These are phyloP conservation scores for Mucor irregularis DNA, from an alignment of 371 early-diverging fungal genomes.

Conservation along the genomic window DNA sequence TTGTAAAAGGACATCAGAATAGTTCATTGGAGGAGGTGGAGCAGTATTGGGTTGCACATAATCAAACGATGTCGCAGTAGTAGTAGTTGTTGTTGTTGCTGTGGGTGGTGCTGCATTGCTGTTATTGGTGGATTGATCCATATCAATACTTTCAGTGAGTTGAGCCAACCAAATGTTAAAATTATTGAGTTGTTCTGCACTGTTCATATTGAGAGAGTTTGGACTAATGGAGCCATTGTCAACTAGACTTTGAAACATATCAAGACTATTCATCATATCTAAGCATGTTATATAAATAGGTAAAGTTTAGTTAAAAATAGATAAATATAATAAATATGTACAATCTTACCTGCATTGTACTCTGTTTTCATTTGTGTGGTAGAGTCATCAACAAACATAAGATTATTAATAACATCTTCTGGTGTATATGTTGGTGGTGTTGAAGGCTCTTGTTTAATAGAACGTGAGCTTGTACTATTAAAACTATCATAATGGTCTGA, in stretches of 20 bases:
- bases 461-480: constrained; percentile 4
- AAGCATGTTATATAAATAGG: neutral
- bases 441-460: constrained; percentile 23
- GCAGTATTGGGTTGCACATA: neutral
- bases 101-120: neutral
- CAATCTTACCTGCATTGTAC: constrained; percentile 21
- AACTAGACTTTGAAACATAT: constrained; percentile 19
- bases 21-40: constrained; percentile 2
- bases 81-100: constrained; percentile 3
- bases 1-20: constrained; percentile 18
- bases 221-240: constrained; percentile 21
- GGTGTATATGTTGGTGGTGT: constrained; percentile 11
- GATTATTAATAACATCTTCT: constrained; percentile 13
- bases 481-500: constrained; percentile 25
- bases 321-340: neutral
- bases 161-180: constrained; percentile 21
- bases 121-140: constrained; percentile 7
- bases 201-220: constrained; percentile 14
- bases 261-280: constrained; percentile 24
- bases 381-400: constrained; percentile 22
- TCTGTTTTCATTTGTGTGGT: constrained; percentile 23
- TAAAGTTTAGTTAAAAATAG: neutral
- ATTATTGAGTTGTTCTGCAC: constrained; percentile 17
- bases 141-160: constrained; percentile 17
- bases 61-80: constrained; percentile 1